These are phyloP conservation scores for Rutstroemia sp. DNA, from an alignment of 2,329 filamentous ascomycete species.

Conservation along the genomic window DNA sequence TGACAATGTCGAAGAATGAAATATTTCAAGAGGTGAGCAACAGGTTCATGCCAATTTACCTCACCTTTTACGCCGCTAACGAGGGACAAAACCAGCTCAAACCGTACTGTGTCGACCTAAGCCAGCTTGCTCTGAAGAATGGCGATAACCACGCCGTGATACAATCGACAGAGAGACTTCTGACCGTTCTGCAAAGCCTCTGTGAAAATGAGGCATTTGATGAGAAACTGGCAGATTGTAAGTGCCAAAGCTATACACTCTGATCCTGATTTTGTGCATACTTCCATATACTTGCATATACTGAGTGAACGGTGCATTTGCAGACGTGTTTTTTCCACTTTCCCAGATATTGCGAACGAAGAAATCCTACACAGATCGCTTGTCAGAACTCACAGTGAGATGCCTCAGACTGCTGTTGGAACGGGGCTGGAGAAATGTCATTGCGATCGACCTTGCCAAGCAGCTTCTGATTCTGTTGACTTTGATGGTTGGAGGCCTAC, in stretches of 20 bases:
- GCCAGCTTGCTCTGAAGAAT: conserved; percentile 46
- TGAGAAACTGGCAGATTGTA: conserved; percentile 82
- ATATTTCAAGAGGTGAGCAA: conserved; percentile 27
- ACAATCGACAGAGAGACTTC: conserved; percentile 38
- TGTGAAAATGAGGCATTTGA: conserved; percentile 52
- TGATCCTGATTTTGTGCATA: conserved; percentile 55
- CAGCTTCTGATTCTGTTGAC: conserved; percentile 82
- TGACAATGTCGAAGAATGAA: conserved; percentile 22
- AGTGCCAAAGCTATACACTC: conserved; percentile 51
- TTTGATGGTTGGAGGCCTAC: conserved; percentile 68
- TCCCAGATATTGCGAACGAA: conserved; percentile 78
- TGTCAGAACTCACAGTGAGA: conserved; percentile 69
- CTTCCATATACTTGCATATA: background rate
- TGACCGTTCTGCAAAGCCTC: conserved; percentile 36
- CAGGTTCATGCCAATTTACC: background rate
- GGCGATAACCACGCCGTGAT: conserved; percentile 38
- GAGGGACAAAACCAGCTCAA: conserved; percentile 43
- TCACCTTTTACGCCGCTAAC: background rate
- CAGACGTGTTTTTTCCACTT: conserved; percentile 80
- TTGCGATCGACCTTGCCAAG: conserved; percentile 66
- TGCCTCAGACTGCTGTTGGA: conserved; percentile 67
- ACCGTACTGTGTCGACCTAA: conserved; percentile 53
- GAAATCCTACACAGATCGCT: conserved; percentile 59
- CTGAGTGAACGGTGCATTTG: background rate
- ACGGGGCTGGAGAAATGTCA: conserved; percentile 68